A percentile compares a stretch with the other conserved stretches of the same genome.
Conservation (phyloP, 192 early-diverging fungal genomes). For the Backusella australiensis region DNA sequence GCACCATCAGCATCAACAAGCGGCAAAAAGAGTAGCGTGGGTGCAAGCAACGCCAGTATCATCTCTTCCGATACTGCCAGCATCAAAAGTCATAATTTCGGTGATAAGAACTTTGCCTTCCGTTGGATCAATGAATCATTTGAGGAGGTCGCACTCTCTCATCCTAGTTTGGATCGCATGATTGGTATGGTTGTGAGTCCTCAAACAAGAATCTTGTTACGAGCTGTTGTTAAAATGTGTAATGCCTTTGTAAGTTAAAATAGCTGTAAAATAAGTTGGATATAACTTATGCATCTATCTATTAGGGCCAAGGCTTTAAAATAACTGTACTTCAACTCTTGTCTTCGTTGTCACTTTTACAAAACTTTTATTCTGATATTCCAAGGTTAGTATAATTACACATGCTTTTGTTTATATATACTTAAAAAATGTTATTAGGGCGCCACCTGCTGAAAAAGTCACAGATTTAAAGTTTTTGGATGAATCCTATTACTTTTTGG, state of each 20-base stretch:
- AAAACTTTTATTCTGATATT: conserved; percentile 49
- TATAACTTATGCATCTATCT: too few relatives aligned
- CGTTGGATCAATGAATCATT: conserved; percentile 40
- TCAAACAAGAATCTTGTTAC: conserved; percentile 47
- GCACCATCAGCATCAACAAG: background rate
- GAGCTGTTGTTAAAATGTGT: conserved; percentile 46
- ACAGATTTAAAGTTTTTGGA: conserved; percentile 44
- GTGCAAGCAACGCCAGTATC: background rate
- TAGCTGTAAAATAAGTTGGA: too few relatives aligned
- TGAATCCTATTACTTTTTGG: conserved; percentile 50
- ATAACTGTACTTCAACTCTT: conserved; percentile 52
- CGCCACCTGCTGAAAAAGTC: conserved; percentile 32
- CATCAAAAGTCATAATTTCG: conserved; percentile 45
- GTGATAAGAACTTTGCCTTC: conserved; percentile 40
- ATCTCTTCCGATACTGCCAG: conserved; percentile 38
- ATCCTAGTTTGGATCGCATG: conserved; percentile 42
- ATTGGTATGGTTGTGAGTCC: conserved; percentile 47
- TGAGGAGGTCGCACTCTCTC: conserved; percentile 37
- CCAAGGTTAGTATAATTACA: conserved; percentile 26
- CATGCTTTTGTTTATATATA: background rate
- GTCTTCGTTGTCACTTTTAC: conserved; percentile 52
- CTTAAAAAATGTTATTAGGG: conserved; percentile 10
- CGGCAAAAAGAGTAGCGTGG: conserved; percentile 9
- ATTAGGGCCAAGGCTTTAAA: conserved; percentile 60
- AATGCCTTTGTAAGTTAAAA: conserved; percentile 43